Base-by-base conservation (phyloP, 768 basidiomycete species). In the Panaeolus papilionaceus region DNA sequence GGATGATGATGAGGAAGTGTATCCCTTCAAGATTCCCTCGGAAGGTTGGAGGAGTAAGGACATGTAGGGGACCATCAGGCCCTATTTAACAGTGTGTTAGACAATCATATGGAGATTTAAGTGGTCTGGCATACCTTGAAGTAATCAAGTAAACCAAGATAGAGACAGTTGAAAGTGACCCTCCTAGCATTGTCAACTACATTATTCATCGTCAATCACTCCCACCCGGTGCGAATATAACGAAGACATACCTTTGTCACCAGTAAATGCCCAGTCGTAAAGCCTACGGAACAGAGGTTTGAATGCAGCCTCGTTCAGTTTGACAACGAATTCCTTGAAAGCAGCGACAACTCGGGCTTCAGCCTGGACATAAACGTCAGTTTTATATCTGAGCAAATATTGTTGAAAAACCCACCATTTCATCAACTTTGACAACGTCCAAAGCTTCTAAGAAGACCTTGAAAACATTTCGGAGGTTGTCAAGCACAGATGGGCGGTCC, bases 201-300 rank as follows among this genome's bases (percentile, higher is more conserved):
- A 23, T 51, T 20, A 64, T 39, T 38, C 66, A 14, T 28, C 37
- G 4, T 67, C 61, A 47, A 45, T 40, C 40, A 38, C 20, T 26
- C 44, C 2, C 39, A 61, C 26, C 20, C 3, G 38, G 49, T 49
- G 1, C 61, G n/a, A 40, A 18, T n/a, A 47, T 40, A 26, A 11
- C 8, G 6, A 62, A 18, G 8, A 77, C 83, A 38, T 72, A 89
- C 89, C 78, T 28, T 74, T 73, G 37, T 84, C 85, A 66, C 82
- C 81, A 0, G 84, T 85, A 72, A 96, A 96, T 0, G 95, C 95
- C 98, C 98, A 99, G 75, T 99, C 98, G 73, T 94, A 95, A 66
- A 96, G 78, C 64, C 90, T 89, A 65, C 95, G 89, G 86, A 98
- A 97, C 16, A 98, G 81, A 0, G 97, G 96, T 69, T 89, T 87